Evolutionary conservation across 192 early-diverging fungal genomes (phyloP), one percentile per base, ranked within the genome.

Genomic region (Coemansia sp.): DNA sequence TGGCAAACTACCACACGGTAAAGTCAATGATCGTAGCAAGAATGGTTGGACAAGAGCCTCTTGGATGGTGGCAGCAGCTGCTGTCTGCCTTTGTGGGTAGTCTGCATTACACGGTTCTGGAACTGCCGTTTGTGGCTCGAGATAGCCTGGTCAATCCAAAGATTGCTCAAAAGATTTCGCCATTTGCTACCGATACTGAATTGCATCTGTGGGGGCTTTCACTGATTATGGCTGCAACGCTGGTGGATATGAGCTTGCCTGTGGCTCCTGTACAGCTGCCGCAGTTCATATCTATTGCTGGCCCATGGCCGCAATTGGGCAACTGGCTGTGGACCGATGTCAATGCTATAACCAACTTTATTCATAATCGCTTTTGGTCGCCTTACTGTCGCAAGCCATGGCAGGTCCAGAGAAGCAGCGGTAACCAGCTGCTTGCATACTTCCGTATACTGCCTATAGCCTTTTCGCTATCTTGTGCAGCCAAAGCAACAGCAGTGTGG

Each of bases 171-270:
- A 42, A 12, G 49, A 43, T 18, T 18, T 13, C 26, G 23, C 53
- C 11, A 30, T 77, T 77, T 38, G 59, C 60, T 2, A 48, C 56
- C 0, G 52, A 59, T 13, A 45, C 28, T 0, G 74, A 77, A 54
- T 46, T 77, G 63, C 60, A 60, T 46, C 63, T 77, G 52, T 77
- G 74, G 74, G 74, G 74, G 1, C 10, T 77, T 2, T 77, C 74
- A 23, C 53, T 77, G 6, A 39, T 50, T 26, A 77, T 77, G 38
- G 31, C 57, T 0, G 23, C 59, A 47, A 54, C 20, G n/a, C 43
- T 77, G 28, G 74, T 77, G 0, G 74, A 77, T 15, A 37, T 70
- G 42, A 53, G 59, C 10, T 39, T 70, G 30, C 67, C 73, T 10
- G 43, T 60, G 8, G 48, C 42, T 13, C 59, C 68, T 10, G 19